Base-by-base conservation (phyloP, 1,284 basidiomycete genomes). In the Leccinum holopus region DNA sequence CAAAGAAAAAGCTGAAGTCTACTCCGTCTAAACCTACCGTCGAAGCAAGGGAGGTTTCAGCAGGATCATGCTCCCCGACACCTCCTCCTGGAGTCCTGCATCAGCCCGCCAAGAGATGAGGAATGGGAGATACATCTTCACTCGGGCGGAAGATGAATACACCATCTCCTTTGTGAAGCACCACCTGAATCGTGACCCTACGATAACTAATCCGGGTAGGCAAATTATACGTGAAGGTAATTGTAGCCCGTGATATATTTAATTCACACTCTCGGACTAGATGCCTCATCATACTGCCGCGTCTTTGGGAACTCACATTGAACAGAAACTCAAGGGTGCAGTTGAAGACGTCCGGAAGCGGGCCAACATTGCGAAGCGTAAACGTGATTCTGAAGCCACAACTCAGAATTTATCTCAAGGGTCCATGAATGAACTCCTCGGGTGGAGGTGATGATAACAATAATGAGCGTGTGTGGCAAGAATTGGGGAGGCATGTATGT, bases 401-500 rank as follows among this genome's bases (percentile, higher is more conserved):
- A 54, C 47, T 16, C 57, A 52, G 33, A 61, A 55, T 32, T 11
- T n/a, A 14, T 25, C 58, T 5, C 60, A 30, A 18, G 54, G 18
- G 18, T 25, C 30, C 28, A n/a, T n/a, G 9, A 35, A 57, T 5
- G 60, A 65, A 39, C 68, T 84, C 80, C 7, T 73, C 69, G 5
- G 78, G 79, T 25, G 81, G 80, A 33, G 81, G 80, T 5, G 78
- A 82, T 5, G 76, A 78, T 2, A 76, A 80, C 1, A 71, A 76
- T 2, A 82, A 84, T 39, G 78, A 80, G 5, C 76, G 78, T 9
- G 75, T 85, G 35, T 89, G 85, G 83, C 72, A 69, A 65, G 75
- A 67, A 60, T 65, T 75, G 57, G 66, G 75, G 47, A 68, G 66
- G 44, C 72, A 79, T 71, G 84, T 82, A 61, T 58, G 73, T 71